Evolutionary conservation across 768 basidiomycete genomes (phyloP).

Genomic region (Mrakia frigida): DNA sequence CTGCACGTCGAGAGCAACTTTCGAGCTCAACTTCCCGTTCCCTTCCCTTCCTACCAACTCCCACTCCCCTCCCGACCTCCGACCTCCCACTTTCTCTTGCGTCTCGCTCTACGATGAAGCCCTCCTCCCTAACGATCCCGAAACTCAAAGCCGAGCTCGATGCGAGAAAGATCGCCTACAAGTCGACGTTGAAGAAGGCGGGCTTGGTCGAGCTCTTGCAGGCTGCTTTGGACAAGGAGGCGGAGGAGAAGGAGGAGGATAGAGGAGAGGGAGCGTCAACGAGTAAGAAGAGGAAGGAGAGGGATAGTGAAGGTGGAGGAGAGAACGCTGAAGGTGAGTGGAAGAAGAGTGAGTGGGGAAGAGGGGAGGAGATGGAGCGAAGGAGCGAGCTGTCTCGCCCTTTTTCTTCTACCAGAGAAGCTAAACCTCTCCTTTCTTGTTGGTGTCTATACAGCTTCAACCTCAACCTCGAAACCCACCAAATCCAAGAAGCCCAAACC

Average conservation of each 20-base stretch:
- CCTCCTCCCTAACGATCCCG: background rate
- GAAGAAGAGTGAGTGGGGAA: background rate
- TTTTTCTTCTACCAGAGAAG: too few relatives aligned
- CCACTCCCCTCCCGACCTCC: background rate
- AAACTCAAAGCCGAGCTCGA: background rate
- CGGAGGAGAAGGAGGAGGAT: background rate
- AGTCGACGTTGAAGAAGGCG: background rate
- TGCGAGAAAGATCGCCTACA: background rate
- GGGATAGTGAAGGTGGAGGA: background rate
- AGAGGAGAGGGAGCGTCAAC: background rate
- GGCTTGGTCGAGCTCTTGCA: background rate
- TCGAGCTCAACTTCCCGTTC: background rate
- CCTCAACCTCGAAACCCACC: too few relatives aligned
- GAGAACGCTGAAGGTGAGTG: background rate
- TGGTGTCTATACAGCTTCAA: too few relatives aligned
- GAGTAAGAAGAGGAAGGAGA: slow-evolving; percentile 1
- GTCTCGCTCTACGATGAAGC: too few relatives aligned
- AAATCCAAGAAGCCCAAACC: background rate
- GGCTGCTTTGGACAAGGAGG: background rate
- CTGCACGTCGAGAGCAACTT: background rate
- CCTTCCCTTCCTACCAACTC: background rate
- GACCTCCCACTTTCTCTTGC: background rate
- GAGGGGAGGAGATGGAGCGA: background rate
- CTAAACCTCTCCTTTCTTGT: too few relatives aligned
- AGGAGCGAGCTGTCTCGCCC: background rate